Evolutionary conservation across 2,329 filamentous ascomycete species (phyloP), one percentile per base, ranked within the genome.

Genomic region (Dryadomyces quercivorus): DNA sequence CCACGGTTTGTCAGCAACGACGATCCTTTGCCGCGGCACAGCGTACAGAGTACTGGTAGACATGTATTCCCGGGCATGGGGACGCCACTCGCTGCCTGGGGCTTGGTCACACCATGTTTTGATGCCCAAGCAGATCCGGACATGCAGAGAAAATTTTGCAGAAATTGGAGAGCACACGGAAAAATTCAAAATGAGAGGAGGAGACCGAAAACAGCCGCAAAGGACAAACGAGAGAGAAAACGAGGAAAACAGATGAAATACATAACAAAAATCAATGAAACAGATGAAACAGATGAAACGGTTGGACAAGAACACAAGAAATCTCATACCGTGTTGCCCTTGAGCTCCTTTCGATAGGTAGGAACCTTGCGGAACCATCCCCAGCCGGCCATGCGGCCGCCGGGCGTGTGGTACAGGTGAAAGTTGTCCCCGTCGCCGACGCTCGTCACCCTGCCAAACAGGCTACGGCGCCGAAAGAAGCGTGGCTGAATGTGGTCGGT

Each of bases 391-490:
- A 91, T 69, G 60, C 83, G 78, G 12, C 93, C 93, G n/a, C 92
- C 92, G 0, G 93, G 93, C 0, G 90, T 97, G 68, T 98, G 93
- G 67, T 86, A 98, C 50, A 98, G 68, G 61, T 93, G 86, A 67
- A 98, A 96, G 66, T 92, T 92, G 69, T 98, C 93, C 4, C 90
- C 94, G 75, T 98, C 93, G 45, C 94, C 93, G 22, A 98, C 93
- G 61, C 87, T 90, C 13, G 92, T 96, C 45, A 97, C 93, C 58
- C 79, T 80, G 15, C 93, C 93, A 62, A 92, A 86, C 45, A 98
- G 65, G 61, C 81, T 91, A 61, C 87, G 78, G 57, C 75, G 82
- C 48, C 87, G 81, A 65, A 92, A 92, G 65, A 84, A 85, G 12
- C 75, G 73, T 2, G 88, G 86, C 50, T 82, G 81, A 61, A 98